phyloP scores from a whole-genome alignment of 2,329 filamentous ascomycete species.

The Pseudofabraea citricarpa region DNA sequence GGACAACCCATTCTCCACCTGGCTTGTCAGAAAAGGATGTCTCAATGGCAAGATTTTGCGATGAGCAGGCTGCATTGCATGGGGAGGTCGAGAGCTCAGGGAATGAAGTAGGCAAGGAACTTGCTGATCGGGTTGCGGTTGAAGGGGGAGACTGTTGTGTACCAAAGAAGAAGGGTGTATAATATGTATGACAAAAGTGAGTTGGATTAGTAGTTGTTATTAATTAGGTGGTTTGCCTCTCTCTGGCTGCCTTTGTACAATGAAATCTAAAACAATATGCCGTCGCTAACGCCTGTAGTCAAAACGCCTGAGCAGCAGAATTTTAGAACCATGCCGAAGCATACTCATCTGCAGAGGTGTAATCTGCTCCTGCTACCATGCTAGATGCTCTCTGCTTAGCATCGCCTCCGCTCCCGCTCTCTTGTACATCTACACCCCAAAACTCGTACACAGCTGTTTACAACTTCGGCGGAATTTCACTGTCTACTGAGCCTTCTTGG shows the following conservation, averaged over 20 bases:
- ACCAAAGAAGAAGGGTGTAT: constrained; percentile 34
- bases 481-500: constrained; percentile 59
- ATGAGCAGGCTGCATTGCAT: constrained; percentile 50
- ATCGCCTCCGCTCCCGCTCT: too few relatives aligned
- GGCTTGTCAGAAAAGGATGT: constrained; percentile 64
- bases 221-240: constrained; percentile 7
- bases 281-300: constrained; percentile 6
- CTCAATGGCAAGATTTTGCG: constrained; percentile 57
- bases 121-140: constrained; percentile 41
- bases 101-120: constrained; percentile 30
- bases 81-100: constrained; percentile 39
- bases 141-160: constrained; percentile 50
- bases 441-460: constrained; percentile 1
- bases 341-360: neutral
- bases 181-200: too few relatives aligned
- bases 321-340: too few relatives aligned
- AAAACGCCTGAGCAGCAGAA: constrained; percentile 1
- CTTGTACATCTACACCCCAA: too few relatives aligned
- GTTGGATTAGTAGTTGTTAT: constrained; percentile 7
- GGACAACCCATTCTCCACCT: constrained; percentile 66
- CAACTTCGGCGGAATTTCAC: neutral
- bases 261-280: constrained; percentile 1
- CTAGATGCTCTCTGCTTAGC: too few relatives aligned
- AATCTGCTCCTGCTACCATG: neutral
- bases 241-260: constrained; percentile 2